Evolutionary conservation across 2,329 filamentous ascomycete species (phyloP).

Genomic region (Massarina eburnea): DNA sequence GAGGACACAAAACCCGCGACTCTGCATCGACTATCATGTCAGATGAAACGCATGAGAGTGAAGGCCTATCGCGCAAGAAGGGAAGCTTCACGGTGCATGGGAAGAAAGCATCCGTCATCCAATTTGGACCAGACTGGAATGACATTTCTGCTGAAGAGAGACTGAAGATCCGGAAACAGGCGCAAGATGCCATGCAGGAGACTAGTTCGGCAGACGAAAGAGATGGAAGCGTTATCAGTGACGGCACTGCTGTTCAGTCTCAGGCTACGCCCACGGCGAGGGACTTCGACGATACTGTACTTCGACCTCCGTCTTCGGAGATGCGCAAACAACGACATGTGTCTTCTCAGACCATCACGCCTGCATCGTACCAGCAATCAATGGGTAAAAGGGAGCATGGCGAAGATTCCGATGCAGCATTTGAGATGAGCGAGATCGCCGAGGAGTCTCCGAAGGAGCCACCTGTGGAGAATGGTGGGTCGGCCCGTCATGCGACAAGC

Average conservation of each 20-base stretch:
- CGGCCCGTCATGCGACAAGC: conserved; percentile 11
- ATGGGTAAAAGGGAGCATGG: conserved; percentile 18
- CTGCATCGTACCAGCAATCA: conserved; percentile 29
- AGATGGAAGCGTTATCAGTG: conserved; percentile 28
- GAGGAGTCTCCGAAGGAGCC: conserved; percentile 31
- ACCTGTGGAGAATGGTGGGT: conserved; percentile 10
- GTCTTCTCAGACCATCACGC: conserved; percentile 40
- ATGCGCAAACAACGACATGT: conserved; percentile 37
- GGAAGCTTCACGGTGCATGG: conserved; percentile 96
- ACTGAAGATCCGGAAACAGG: conserved; percentile 41
- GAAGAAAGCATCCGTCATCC: conserved; percentile 96
- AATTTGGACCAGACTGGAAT: conserved; percentile 91
- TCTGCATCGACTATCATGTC: conserved; percentile 61
- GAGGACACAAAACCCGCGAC: conserved; percentile 69
- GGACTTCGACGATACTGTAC: conserved; percentile 22
- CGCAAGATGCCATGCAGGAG: conserved; percentile 34
- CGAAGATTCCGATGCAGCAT: conserved; percentile 24
- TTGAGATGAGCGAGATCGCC: conserved; percentile 38
- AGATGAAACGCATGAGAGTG: conserved; percentile 54
- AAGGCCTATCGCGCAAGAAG: conserved; percentile 74
- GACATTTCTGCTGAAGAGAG: conserved; percentile 49
- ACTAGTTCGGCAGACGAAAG: conserved; percentile 26
- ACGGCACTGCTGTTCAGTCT: conserved; percentile 19
- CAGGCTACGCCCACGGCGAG: conserved; percentile 19
- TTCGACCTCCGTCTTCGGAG: conserved; percentile 26